phyloP scores from a whole-genome alignment of 1,284 basidiomycete species.

The Coriolopsis trogii region DNA sequence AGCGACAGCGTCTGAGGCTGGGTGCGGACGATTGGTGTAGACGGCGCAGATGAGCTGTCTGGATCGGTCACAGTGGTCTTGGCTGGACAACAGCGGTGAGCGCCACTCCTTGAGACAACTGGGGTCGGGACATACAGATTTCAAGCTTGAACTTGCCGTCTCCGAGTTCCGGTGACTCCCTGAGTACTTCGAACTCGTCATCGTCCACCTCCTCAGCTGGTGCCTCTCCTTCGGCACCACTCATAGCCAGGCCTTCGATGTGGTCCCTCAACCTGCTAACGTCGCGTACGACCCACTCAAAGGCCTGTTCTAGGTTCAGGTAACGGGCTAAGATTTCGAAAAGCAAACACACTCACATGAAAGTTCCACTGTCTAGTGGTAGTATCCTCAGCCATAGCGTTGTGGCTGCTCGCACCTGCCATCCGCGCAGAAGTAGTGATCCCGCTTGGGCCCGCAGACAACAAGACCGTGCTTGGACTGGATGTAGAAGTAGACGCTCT shows the following conservation, averaged over 20 bases:
- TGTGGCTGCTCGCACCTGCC: conserved; percentile 19
- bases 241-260: conserved; percentile 38
- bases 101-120: not conserved
- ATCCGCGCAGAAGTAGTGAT: conserved; percentile 14
- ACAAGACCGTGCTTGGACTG: conserved; percentile 29
- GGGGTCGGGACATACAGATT: conserved; percentile 46
- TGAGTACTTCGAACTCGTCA: conserved; percentile 61
- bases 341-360: conserved; percentile 42
- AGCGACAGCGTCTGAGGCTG: conserved; percentile 53
- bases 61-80: conserved; percentile 18
- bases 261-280: conserved; percentile 56
- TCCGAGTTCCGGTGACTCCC: conserved; percentile 65
- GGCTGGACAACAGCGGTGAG: conserved; percentile 11
- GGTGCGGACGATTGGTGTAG: conserved; percentile 26
- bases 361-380: conserved; percentile 66
- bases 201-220: conserved; percentile 25
- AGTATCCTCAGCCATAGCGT: conserved; percentile 38
- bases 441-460: conserved; percentile 21
- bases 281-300: conserved; percentile 67
- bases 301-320: conserved; percentile 45
- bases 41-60: conserved; percentile 14
- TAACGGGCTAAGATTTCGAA: not conserved
- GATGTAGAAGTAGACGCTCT: conserved; percentile 27
- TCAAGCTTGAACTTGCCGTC: conserved; percentile 77
- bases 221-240: conserved; percentile 8